A percentile compares a stretch with the other conserved stretches of the same genome.
These are phyloP conservation scores for Plectosphaerella sp. DNA, from an alignment of 2,329 filamentous ascomycete species.

Conservation along the genomic window DNA sequence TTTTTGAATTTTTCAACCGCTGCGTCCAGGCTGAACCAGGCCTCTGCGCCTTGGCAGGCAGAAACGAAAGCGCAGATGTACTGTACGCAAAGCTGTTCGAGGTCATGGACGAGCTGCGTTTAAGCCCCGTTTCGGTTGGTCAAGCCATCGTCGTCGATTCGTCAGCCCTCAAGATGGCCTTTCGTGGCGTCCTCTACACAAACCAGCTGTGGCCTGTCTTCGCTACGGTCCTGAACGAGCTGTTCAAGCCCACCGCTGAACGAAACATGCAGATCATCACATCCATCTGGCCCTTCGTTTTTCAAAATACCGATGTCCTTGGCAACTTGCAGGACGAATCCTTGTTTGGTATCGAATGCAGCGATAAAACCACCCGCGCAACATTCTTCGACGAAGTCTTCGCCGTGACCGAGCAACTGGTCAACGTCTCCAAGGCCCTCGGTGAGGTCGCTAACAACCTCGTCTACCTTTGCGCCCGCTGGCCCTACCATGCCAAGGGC, in stretches of 20 bases:
- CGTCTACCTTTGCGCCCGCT: constrained; percentile 1
- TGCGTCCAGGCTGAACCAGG: constrained; percentile 21
- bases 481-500: not conserved
- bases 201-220: constrained; percentile 8
- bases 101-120: constrained; percentile 20
- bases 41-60: constrained; percentile 15
- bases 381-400: not conserved
- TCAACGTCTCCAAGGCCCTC: not conserved
- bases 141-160: constrained; percentile 17
- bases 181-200: constrained; percentile 2
- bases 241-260: not conserved
- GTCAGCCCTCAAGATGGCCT: constrained; percentile 10
- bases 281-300: not conserved
- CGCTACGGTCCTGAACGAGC: constrained; percentile 1
- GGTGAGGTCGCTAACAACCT: constrained; percentile 1
- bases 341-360: constrained; percentile 14
- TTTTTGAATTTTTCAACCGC: constrained; percentile 19
- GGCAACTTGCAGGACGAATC: not conserved
- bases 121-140: constrained; percentile 18
- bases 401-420: not conserved
- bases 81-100: constrained; percentile 27
- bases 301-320: no score
- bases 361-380: constrained; percentile 4
- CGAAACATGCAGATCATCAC: not conserved
- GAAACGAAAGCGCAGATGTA: constrained; percentile 22